phyloP scores from a whole-genome alignment of 139 green algal species.

The Chlorella sp. region DNA sequence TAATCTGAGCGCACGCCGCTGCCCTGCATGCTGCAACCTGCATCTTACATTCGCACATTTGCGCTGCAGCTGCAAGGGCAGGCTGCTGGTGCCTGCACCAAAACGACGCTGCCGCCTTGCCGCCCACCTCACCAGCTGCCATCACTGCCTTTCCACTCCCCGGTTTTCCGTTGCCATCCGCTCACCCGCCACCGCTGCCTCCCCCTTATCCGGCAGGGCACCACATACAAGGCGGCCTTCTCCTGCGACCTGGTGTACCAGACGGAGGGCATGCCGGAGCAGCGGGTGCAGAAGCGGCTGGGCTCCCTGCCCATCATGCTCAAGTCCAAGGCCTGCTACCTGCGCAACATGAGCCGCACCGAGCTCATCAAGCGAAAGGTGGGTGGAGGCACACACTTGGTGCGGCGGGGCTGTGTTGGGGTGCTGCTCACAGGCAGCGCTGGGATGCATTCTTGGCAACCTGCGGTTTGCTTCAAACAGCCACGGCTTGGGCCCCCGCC shows the following conservation, averaged over 20 bases:
- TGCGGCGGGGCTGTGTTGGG: background rate
- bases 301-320: slow-evolving; percentile 93
- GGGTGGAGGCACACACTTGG: background rate
- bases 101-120: background rate
- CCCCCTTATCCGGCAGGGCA: slow-evolving; percentile 57
- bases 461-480: too few species aligned
- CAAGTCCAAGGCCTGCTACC: slow-evolving; percentile 77
- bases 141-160: too few species aligned
- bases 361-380: slow-evolving; percentile 72
- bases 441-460: background rate
- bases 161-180: background rate
- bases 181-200: background rate
- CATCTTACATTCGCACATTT: background rate
- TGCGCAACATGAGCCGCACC: slow-evolving; percentile 55
- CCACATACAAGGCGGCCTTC: slow-evolving; percentile 82
- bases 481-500: too few species aligned
- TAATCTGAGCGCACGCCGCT: background rate
- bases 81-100: background rate
- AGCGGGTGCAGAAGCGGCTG: slow-evolving; percentile 53
- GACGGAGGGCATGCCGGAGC: slow-evolving; percentile 33
- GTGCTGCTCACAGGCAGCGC: background rate
- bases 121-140: too few species aligned
- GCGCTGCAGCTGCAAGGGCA: background rate
- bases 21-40: background rate
- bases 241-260: slow-evolving; percentile 67